phyloP scores from a whole-genome alignment of 768 basidiomycete genomes.

The Lepiota venenata region DNA sequence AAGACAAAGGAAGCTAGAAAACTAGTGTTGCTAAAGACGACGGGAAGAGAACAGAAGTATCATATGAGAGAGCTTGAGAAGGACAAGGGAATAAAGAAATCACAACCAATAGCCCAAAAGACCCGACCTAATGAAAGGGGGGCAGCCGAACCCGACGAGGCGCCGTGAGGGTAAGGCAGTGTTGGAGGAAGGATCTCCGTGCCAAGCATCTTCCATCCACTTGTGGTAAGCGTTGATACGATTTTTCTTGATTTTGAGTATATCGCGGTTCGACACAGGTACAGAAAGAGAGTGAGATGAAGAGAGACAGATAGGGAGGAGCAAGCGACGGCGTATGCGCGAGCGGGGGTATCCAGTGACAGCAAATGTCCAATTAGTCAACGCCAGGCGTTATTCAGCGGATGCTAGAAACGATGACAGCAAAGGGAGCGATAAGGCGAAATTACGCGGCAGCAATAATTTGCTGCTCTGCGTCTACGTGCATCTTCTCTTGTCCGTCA shows the following conservation, averaged over 20 bases:
- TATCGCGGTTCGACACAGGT: conserved; percentile 26
- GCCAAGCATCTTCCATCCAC: conserved; percentile 46
- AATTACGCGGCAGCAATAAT: conserved; percentile 18
- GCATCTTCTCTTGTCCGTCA: conserved; percentile 41
- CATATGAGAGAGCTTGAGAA: conserved; percentile 18
- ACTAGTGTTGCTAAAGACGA: conserved; percentile 29
- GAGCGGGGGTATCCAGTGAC: conserved; percentile 29
- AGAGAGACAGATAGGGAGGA: conserved; percentile 16
- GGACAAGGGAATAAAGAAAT: conserved; percentile 44
- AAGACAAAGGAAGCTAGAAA: conserved; percentile 14
- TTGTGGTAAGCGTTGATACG: conserved; percentile 22
- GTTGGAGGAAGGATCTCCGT: conserved; percentile 32
- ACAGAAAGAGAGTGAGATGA: conserved; percentile 18
- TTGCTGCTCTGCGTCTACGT: conserved; percentile 35
- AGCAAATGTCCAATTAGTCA: conserved; percentile 10
- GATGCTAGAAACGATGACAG: conserved; percentile 10
- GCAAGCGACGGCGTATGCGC: conserved; percentile 19
- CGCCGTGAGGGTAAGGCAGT: conserved; percentile 12
- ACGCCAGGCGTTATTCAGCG: conserved; percentile 13
- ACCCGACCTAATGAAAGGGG: conserved; percentile 20
- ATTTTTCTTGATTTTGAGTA: conserved; percentile 28
- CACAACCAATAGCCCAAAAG: conserved; percentile 66
- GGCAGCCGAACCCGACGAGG: conserved; percentile 5
- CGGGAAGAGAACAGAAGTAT: conserved; percentile 29
- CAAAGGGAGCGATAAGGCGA: conserved; percentile 5